These are phyloP conservation scores for Pterocarpus macrocarpus DNA, from an alignment of 306 rosid genomes.

Conservation along the genomic window DNA sequence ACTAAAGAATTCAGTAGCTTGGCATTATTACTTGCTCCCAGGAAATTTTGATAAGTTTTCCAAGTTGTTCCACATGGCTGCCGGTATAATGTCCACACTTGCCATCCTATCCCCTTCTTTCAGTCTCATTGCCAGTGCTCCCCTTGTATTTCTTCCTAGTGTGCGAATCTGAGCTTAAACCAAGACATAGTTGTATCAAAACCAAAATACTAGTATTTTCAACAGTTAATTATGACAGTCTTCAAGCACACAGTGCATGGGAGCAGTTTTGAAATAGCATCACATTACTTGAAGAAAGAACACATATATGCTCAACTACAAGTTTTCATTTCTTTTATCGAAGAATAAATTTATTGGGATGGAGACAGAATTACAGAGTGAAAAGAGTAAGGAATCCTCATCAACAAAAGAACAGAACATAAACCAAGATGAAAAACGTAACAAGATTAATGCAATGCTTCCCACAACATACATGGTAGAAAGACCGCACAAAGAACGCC, in stretches of 20 bases:
- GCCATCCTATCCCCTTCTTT: slow-evolving; percentile 90
- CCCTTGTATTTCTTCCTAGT: slow-evolving; percentile 88
- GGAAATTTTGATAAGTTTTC: slow-evolving; percentile 58
- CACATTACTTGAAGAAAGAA: neutral
- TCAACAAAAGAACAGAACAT: too few relatives aligned
- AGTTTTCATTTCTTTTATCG: too few relatives aligned
- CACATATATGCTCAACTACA: neutral
- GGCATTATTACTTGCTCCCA: slow-evolving; percentile 59
- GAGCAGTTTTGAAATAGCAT: neutral
- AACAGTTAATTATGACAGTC: neutral
- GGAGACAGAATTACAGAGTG: neutral
- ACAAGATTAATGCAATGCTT: neutral
- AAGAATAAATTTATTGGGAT: neutral
- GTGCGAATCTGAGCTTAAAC: slow-evolving; percentile 79
- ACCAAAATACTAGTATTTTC: slow-evolving; percentile 17
- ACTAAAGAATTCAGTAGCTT: slow-evolving; percentile 26
- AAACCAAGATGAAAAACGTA: neutral
- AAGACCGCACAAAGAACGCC: too few relatives aligned
- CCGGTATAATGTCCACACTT: slow-evolving; percentile 88
- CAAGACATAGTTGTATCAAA: slow-evolving; percentile 28
- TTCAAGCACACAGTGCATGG: neutral
- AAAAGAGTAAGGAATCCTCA: neutral
- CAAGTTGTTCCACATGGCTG: slow-evolving; percentile 71
- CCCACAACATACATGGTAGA: too few relatives aligned
- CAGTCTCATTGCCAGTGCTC: slow-evolving; percentile 89